Evolutionary conservation across 108 stramenopile genomes (phyloP).

Genomic region (Nannochloropsis granulata): DNA sequence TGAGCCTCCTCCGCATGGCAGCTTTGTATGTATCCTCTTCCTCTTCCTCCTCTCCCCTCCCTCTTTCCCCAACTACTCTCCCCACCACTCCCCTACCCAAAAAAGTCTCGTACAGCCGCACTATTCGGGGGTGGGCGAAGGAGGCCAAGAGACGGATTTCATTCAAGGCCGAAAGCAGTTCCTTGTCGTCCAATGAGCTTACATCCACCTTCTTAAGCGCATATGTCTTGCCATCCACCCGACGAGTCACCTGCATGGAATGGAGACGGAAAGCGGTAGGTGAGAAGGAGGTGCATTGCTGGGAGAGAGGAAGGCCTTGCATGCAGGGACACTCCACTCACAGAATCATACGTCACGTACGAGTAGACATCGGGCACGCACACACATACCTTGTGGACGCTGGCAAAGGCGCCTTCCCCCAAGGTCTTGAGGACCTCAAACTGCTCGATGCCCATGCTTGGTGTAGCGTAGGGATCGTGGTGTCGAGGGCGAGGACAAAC

Average conservation of each 20-base stretch:
- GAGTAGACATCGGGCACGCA: background rate
- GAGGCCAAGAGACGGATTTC: constrained; percentile 14
- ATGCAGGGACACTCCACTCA: background rate
- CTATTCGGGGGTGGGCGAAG: constrained; percentile 12
- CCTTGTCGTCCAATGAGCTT: constrained; percentile 3
- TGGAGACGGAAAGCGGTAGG: background rate
- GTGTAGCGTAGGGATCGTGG: no score
- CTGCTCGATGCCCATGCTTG: background rate
- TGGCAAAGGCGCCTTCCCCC: constrained; percentile 17
- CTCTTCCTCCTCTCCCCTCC: no score
- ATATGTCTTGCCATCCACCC: constrained; percentile 8
- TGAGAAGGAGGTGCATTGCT: background rate
- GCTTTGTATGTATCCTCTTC: no score
- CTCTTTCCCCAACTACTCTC: no score
- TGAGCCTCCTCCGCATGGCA: no score
- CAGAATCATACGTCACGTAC: no score
- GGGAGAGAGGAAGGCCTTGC: background rate
- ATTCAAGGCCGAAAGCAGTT: constrained; percentile 9
- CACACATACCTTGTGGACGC: constrained; percentile 14
- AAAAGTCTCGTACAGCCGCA: constrained; percentile 12
- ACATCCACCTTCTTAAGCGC: constrained; percentile 10
- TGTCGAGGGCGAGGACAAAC: no score
- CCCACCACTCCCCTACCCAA: background rate
- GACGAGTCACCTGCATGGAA: background rate
- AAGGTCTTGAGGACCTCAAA: constrained; percentile 8